These are phyloP conservation scores for Debaryomycetaceae sp. DNA, from an alignment of 1,139 yeast genomes.

Conservation along the genomic window DNA sequence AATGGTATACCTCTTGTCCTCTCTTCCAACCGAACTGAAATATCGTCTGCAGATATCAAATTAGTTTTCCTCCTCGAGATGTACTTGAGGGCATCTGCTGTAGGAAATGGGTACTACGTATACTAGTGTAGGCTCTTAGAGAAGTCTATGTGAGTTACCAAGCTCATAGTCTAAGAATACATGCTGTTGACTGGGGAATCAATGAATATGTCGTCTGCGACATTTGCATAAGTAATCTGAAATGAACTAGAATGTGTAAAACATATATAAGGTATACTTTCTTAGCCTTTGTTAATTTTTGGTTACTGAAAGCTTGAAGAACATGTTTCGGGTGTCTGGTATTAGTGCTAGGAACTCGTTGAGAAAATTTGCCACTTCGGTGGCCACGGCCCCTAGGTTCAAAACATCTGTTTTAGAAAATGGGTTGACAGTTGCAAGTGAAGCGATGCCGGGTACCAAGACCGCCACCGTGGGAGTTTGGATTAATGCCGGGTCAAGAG, in stretches of 20 bases:
- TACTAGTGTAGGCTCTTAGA: too few relatives aligned
- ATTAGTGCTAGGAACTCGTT: not conserved
- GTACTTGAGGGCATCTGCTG: too few relatives aligned
- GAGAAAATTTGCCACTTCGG: slow-evolving; percentile 9
- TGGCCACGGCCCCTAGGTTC: slow-evolving; percentile 17
- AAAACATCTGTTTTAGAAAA: slow-evolving; percentile 40
- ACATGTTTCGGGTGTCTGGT: not conserved
- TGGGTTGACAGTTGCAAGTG: slow-evolving; percentile 93
- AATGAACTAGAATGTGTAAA: not conserved
- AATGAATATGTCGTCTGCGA: not conserved
- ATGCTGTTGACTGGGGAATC: too few relatives aligned
- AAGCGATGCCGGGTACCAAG: slow-evolving; percentile 77
- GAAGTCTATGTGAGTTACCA: too few relatives aligned
- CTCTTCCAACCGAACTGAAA: too few relatives aligned
- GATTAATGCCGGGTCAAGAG: slow-evolving; percentile 98
- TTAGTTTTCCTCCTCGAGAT: too few relatives aligned
- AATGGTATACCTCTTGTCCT: too few relatives aligned
- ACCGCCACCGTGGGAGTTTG: slow-evolving; percentile 97
- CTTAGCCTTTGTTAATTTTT: not conserved
- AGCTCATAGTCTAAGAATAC: too few relatives aligned
- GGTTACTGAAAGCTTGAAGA: not conserved
- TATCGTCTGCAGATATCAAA: too few relatives aligned
- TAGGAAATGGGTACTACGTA: too few relatives aligned
- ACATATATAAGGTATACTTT: not conserved
- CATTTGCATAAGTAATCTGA: not conserved